phyloP scores from a whole-genome alignment of 1,284 basidiomycete genomes.

The Ustilago hordei region DNA sequence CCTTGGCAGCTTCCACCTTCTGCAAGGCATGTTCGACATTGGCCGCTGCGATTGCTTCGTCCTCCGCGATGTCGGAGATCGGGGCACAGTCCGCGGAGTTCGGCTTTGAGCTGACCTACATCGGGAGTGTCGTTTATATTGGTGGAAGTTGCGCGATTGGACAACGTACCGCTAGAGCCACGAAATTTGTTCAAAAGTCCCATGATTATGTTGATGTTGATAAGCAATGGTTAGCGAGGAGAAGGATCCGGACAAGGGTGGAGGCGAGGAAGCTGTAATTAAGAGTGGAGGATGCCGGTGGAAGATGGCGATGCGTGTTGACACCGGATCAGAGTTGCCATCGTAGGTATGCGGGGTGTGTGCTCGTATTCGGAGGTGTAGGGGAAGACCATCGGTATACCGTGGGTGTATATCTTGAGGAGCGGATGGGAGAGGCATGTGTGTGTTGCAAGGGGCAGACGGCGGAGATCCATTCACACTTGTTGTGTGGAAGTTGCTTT shows the following conservation, averaged over 20 bases:
- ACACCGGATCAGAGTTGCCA: too few relatives aligned
- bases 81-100: constrained; percentile 8
- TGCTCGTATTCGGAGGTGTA: neutral
- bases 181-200: neutral
- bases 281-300: neutral
- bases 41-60: neutral
- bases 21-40: neutral
- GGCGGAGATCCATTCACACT: neutral
- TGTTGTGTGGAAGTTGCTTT: neutral
- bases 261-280: neutral
- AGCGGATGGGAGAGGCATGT: neutral
- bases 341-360: neutral
- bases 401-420: neutral
- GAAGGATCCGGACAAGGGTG: too few relatives aligned
- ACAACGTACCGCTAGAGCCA: neutral
- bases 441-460: neutral
- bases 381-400: neutral
- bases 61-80: constrained; percentile 34
- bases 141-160: neutral
- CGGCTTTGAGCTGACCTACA: neutral
- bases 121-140: neutral
- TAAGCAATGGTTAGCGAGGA: too few relatives aligned
- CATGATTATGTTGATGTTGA: too few relatives aligned
- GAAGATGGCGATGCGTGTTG: neutral
- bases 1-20: constrained; percentile 6